A percentile compares a stretch with the other conserved stretches of the same genome.
These are phyloP conservation scores for Exophiala bonariae DNA, from an alignment of 2,329 filamentous ascomycete species.

Conservation along the genomic window DNA sequence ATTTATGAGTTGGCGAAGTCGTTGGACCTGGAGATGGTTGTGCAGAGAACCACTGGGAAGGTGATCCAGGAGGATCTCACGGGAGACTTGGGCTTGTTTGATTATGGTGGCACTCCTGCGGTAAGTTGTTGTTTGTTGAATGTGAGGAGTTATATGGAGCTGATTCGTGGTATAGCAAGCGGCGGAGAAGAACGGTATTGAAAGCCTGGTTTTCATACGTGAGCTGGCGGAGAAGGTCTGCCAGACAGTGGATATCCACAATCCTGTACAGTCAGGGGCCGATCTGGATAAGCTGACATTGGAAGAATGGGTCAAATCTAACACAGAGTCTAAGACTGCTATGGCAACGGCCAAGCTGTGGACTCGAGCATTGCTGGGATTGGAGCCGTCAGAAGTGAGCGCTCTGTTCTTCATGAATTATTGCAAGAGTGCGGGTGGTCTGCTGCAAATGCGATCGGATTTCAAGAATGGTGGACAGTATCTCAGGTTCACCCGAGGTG, in stretches of 20 bases:
- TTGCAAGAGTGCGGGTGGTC: constrained; percentile 53
- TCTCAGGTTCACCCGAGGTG: constrained; percentile 37
- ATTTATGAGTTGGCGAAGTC: constrained; percentile 39
- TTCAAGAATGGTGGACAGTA: constrained; percentile 54
- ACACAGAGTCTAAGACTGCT: constrained; percentile 32
- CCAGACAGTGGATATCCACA: constrained; percentile 33
- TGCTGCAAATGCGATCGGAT: constrained; percentile 56
- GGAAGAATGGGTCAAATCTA: constrained; percentile 37
- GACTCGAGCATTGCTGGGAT: constrained; percentile 52
- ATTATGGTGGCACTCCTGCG: constrained; percentile 22
- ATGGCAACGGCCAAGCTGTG: constrained; percentile 45
- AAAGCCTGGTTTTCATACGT: constrained; percentile 35
- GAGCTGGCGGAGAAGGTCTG: constrained; percentile 41
- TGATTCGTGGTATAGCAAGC: constrained; percentile 1
- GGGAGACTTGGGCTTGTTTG: constrained; percentile 20
- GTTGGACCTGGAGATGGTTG: constrained; percentile 44
- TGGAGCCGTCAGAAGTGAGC: constrained; percentile 50
- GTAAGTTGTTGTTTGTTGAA: neutral
- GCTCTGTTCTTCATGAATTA: constrained; percentile 59
- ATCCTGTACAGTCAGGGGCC: constrained; percentile 18
- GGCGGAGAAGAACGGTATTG: constrained; percentile 15
- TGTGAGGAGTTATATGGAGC: neutral
- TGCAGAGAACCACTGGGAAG: constrained; percentile 50
- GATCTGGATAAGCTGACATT: constrained; percentile 41
- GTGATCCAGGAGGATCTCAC: constrained; percentile 42